phyloP scores from a whole-genome alignment of 2,329 filamentous ascomycete genomes.

The Nothophaeocryptopus gaeumannii region DNA sequence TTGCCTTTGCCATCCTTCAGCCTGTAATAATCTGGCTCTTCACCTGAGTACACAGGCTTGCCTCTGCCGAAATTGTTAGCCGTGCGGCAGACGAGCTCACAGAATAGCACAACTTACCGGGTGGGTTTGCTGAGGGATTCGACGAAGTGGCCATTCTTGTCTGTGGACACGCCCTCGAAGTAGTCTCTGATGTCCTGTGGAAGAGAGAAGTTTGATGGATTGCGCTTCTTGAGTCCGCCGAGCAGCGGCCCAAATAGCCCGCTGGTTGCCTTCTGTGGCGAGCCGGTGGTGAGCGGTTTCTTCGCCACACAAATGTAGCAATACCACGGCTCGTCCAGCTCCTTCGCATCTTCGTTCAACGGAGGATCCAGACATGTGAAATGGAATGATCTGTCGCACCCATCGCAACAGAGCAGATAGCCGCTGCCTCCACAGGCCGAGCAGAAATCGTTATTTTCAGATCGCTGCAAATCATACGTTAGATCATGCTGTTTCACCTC shows the following conservation, averaged over 20 bases:
- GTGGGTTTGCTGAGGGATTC: constrained; percentile 59
- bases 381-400: constrained; percentile 86
- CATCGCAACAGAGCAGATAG: constrained; percentile 88
- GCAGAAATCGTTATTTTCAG: constrained; percentile 84
- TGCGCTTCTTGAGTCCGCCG: constrained; percentile 42
- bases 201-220: constrained; percentile 49
- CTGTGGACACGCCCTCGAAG: constrained; percentile 77
- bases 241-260: constrained; percentile 64
- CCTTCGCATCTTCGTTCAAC: constrained; percentile 50
- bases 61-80: constrained; percentile 18
- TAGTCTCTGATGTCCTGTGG: constrained; percentile 68
- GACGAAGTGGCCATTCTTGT: constrained; percentile 75
- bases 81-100: constrained; percentile 3
- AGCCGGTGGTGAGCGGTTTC: constrained; percentile 27
- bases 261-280: constrained; percentile 40
- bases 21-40: constrained; percentile 32
- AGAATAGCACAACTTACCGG: constrained; percentile 49
- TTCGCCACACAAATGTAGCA: constrained; percentile 68
- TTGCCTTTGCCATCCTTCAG: constrained; percentile 67
- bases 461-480: constrained; percentile 40
- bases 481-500: constrained; percentile 31
- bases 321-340: constrained; percentile 69
- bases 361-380: constrained; percentile 84
- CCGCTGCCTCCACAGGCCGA: constrained; percentile 80
- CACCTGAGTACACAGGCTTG: constrained; percentile 46